Evolutionary conservation across 176 grass and related monocot genomes (phyloP), one percentile per base, ranked within the genome.

Genomic region (Ensete glaucum): DNA sequence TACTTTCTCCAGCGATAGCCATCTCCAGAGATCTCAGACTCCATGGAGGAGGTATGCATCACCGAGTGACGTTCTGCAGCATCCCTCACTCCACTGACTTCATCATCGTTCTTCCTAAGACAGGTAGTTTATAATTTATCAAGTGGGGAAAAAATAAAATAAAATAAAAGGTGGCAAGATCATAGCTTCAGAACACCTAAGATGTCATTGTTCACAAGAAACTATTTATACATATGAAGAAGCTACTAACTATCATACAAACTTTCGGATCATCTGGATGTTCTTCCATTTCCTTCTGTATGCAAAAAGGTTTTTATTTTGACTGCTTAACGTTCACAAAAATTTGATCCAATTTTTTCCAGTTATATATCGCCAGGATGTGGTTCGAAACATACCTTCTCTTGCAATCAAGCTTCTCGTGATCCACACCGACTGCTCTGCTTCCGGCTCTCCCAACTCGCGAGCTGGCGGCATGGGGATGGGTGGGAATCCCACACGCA

Each of bases 361-460:
- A 54, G 9, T 54, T 59, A 16, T 59, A 34, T 19, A n/a, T 20
- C 17, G 20, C 13, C 16, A 59, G 19, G 15, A 29, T 29, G 27
- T 29, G 56, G 19, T 16, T 19, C 7, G 0, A 8, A 8, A 16
- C 21, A 71, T 82, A 87, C 81, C 72, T 80, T 83, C 25, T 77
- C 19, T 80, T 83, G 14, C 57, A 55, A 49, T 62, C 73, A 77
- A 59, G 21, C 9, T 79, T 21, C 17, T 53, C 65, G 60, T 57
- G 75, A 1, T 9, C 49, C 52, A 57, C 75, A 80, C 77, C 59
- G 83, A 77, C 4, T 59, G 56, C 16, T n/a, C n/a, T n/a, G n/a
- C n/a, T n/a, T n/a, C n/a, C n/a, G n/a, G n/a, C n/a, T 59, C 56
- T n/a, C 2, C 2, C 56, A 59, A 59, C n/a, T n/a, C 1, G 16